Evolutionary conservation across 2,329 filamentous ascomycete genomes (phyloP), one percentile per base, ranked within the genome.

Genomic region (Huntiella savannae): DNA sequence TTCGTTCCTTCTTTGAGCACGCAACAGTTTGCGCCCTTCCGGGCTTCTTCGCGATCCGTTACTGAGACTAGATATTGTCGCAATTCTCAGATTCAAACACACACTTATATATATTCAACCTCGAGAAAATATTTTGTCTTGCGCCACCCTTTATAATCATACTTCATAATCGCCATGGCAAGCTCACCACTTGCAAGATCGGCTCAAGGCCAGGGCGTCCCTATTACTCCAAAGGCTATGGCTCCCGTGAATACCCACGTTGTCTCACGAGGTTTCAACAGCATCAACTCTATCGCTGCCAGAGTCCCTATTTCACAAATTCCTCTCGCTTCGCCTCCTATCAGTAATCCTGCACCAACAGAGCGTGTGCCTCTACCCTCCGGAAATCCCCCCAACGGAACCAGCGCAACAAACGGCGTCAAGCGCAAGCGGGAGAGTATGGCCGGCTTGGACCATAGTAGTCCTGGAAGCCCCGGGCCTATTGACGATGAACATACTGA

Each of bases 391-490:
- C 16, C 15, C 17, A 40, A 40, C 38, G 16, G 38, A 40, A 28
- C 13, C 8, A 22, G 13, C 33, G 22, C 22, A 28, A 41, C 19
- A 19, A 73, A 69, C 57, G 70, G 70, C 56, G 72, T 68, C 22
- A 79, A 79, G 64, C 66, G 75, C 57, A 79, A 79, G 67, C 59
- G 63, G 48, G 75, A 67, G 54, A 67, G 61, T 45, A 59, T 71
- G 51, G 58, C 59, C 16, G 60, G 59, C 19, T 62, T 72, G 50
- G 75, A 77, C 49, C 47, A 49, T 22, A 78, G 73, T 57, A 78
- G 74, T 52, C 74, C 75, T 3, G 73, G 68, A 19, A 78, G 72
- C 55, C 64, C 68, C 43, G 68, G 67, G 48, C 70, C 70, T 48
- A 67, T 75, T 49, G 74, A 76, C 49, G 72, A 75, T 22, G 67